Percentiles rank a stretch among this genome's conserved stretches.
Evolutionary conservation across 1,284 basidiomycete species (phyloP).

Genomic region (Leucoagaricus sp.): DNA sequence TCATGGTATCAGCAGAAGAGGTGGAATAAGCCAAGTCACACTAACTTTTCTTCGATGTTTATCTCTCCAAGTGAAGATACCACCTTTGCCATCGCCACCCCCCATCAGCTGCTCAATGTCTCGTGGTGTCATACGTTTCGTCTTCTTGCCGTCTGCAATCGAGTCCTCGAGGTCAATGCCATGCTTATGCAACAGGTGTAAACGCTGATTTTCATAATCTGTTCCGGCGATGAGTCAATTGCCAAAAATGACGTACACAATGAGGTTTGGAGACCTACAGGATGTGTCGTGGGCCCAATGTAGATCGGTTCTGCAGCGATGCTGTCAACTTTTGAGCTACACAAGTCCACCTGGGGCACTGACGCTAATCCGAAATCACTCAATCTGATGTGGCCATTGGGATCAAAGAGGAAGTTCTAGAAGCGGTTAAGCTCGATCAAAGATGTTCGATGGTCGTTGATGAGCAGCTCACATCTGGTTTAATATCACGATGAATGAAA

Average conservation of each 20-base stretch:
- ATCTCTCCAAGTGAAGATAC: constrained; percentile 92
- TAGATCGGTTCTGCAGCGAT: constrained; percentile 65
- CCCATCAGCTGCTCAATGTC: constrained; percentile 83
- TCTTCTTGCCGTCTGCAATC: constrained; percentile 63
- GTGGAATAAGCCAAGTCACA: constrained; percentile 13
- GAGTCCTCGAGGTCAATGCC: constrained; percentile 92
- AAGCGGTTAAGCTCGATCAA: constrained; percentile 7
- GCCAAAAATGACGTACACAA: constrained; percentile 16
- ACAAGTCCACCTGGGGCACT: constrained; percentile 34
- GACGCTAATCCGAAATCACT: constrained; percentile 96
- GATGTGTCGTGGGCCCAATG: constrained; percentile 93
- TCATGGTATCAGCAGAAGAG: constrained; percentile 20
- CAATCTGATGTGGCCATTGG: constrained; percentile 90
- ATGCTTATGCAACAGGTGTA: constrained; percentile 87
- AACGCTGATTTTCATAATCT: constrained; percentile 95
- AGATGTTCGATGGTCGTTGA: background rate
- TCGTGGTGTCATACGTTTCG: constrained; percentile 74
- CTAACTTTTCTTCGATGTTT: constrained; percentile 85
- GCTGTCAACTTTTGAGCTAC: constrained; percentile 20
- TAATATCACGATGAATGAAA: constrained; percentile 97
- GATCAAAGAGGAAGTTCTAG: constrained; percentile 94
- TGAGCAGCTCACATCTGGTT: constrained; percentile 73
- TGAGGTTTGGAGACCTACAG: constrained; percentile 47
- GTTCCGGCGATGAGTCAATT: constrained; percentile 18
- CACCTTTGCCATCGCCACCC: constrained; percentile 71